These are phyloP conservation scores for Lichenothelia convexa DNA, from an alignment of 495 filamentous ascomycete genomes.

Conservation along the genomic window DNA sequence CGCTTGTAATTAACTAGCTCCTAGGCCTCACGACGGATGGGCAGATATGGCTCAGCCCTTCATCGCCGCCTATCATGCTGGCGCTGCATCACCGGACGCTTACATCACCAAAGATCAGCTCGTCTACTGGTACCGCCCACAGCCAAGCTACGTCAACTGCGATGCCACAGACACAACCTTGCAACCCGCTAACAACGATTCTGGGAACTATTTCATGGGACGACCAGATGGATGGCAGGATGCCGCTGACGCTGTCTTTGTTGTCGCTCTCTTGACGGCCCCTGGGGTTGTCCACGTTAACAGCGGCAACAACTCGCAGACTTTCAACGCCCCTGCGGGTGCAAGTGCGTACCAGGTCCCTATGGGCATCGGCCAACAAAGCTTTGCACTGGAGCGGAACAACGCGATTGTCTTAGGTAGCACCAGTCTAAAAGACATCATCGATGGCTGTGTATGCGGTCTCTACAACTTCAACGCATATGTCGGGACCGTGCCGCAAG, in stretches of 20 bases:
- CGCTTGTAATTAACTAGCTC: constrained; percentile 23
- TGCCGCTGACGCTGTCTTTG: not conserved
- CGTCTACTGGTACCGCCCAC: constrained; percentile 46
- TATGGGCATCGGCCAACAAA: not conserved
- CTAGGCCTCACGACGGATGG: constrained; percentile 31
- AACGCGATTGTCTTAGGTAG: not conserved
- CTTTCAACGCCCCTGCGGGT: not conserved
- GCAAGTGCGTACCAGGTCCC: not conserved
- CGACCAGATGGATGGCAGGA: not conserved
- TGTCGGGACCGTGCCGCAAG: not conserved
- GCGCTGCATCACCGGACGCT: constrained; percentile 5
- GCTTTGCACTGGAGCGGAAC: not conserved
- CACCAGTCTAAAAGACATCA: not conserved
- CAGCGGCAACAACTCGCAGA: not conserved
- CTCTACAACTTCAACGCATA: not conserved
- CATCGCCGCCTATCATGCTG: constrained; percentile 25
- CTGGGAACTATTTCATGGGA: not conserved
- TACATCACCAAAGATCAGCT: constrained; percentile 29
- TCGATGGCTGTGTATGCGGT: not conserved
- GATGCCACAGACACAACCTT: not conserved
- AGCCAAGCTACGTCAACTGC: constrained; percentile 13
- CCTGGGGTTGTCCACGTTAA: not conserved
- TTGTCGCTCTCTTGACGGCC: not conserved
- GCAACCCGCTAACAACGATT: not conserved
- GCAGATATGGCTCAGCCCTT: constrained; percentile 39